These are phyloP conservation scores for Phytophthora ramorum DNA, from an alignment of 352 stramenopile species.

Conservation along the genomic window DNA sequence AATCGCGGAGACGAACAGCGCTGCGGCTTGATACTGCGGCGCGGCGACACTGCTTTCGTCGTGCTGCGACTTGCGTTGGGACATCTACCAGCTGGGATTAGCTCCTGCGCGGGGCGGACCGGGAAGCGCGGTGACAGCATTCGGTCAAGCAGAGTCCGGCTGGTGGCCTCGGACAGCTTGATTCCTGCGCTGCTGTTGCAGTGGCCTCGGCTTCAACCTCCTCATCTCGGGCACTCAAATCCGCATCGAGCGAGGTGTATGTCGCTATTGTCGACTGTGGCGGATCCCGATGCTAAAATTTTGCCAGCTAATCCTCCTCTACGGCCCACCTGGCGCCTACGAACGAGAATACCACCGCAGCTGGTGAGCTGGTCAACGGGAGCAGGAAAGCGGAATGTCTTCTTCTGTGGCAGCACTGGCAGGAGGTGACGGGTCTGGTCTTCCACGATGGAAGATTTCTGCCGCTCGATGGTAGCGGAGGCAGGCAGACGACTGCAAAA, in stretches of 20 bases:
- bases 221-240: neutral
- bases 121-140: constrained; percentile 15
- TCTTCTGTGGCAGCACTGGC: neutral
- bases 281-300: constrained; percentile 2
- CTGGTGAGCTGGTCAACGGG: constrained; percentile 3
- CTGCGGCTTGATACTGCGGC: constrained; percentile 22
- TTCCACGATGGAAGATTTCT: constrained; percentile 10
- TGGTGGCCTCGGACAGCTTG: constrained; percentile 12
- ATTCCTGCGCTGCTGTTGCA: constrained; percentile 7
- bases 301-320: constrained; percentile 11
- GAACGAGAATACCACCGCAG: neutral
- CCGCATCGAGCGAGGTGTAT: neutral
- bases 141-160: constrained; percentile 27
- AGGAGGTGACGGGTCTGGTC: neutral
- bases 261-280: constrained; percentile 12
- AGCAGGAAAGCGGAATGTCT: neutral
- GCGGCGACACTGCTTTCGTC: constrained; percentile 6
- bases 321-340: constrained; percentile 6
- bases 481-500: too few species aligned
- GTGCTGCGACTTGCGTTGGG: neutral
- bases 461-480: too few species aligned
- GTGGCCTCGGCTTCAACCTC: neutral
- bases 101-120: constrained; percentile 20
- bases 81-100: constrained; percentile 28
- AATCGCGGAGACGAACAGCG: constrained; percentile 21